Base-by-base conservation (phyloP, 2,329 filamentous ascomycete species). In the Diaporthe sp. region DNA sequence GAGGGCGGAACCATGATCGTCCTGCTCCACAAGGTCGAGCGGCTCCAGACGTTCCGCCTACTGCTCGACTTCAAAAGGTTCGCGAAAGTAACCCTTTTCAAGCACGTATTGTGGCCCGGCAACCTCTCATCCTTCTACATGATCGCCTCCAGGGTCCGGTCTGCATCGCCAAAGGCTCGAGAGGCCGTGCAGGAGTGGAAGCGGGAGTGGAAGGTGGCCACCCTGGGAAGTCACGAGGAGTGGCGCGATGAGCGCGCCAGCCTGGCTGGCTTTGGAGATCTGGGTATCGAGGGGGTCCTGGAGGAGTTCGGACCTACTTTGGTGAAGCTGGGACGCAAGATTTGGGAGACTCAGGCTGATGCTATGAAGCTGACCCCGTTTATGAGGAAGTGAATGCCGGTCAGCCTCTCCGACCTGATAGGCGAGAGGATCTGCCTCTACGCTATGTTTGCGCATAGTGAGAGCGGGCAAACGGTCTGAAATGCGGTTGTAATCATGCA, bases 51-150 rank as follows among this genome's bases (percentile, higher is more conserved):
- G 0, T 79, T 85, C 2, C 58, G 77, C 0, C 59, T 86, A 0
- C 56, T 91, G 13, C 77, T 82, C 19, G 78, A 75, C 0, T 86
- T 90, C 53, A 76, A 70, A 19, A 77, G 79, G n/a, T 88, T 90
- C 71, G 80, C 86, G 0, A 58, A 78, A 0, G 77, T 90, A 0
- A 55, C 73, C 30, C 76, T 89, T 0, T 86, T 83, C 78, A 91
- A 91, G 77, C 87, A 22, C 86, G 0, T 75, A 10, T 2, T 78
- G 10, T 1, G 77, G 73, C 3, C 86, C 73, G 78, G 77, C 1
- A 86, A 79, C 27, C 80, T 84, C 5, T 87, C 85, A 0, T 89
- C 87, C 0, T 91, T 90, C 75, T 91, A 91, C 77, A 80, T 90
- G 77, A 75, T 91, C 13, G 88, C 88, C 2, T 83, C 78, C 1